Base-by-base conservation (phyloP, 192 early-diverging fungal genomes). In the Thamnidium elegans region DNA sequence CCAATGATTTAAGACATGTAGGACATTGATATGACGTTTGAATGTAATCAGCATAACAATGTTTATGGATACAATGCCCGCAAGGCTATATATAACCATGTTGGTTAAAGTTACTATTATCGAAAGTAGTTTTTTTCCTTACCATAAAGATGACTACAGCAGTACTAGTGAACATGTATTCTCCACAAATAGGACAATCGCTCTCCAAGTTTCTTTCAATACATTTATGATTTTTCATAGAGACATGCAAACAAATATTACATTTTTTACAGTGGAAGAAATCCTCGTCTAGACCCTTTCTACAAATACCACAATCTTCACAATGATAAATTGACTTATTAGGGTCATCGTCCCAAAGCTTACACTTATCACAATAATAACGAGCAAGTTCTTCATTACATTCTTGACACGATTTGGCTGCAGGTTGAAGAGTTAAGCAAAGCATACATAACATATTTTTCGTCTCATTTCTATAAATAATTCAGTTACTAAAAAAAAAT, bases 131-230 rank as follows among this genome's bases (percentile, higher is more conserved):
- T 3, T 44, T 15, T 21, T 13, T 20, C 50, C 67, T 58, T 78
- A 90, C 89, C 93, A 94, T 92, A 71, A 91, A 92, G 14, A 91
- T 90, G 3, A 94, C 87, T 0, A 81, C 82, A 9, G 84, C 82
- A 1, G 87, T 88, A 3, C 92, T 94, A 8, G 91, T 96, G 58
- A 94, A 94, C 81, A 99, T 88, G 71, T 88, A 90, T 67, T 99
- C 95, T 23, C 94, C 93, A 79, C 96, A 99, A 59, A 99, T 96
- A 5, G 95, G 94, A 62, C 96, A 99, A 71, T 97, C 90, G 58
- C 87, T 84, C 64, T 96, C 93, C 42, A 99, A 65, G 46, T 91
- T 93, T 54, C 88, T 81, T 72, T 99, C 96, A 52, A 92, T 93
- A 69, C 96, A 99, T 52, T 87, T 84, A 73, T 99, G 96, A 10